Base-by-base conservation (phyloP, 495 filamentous ascomycete genomes). In the Trichoderma virens region DNA sequence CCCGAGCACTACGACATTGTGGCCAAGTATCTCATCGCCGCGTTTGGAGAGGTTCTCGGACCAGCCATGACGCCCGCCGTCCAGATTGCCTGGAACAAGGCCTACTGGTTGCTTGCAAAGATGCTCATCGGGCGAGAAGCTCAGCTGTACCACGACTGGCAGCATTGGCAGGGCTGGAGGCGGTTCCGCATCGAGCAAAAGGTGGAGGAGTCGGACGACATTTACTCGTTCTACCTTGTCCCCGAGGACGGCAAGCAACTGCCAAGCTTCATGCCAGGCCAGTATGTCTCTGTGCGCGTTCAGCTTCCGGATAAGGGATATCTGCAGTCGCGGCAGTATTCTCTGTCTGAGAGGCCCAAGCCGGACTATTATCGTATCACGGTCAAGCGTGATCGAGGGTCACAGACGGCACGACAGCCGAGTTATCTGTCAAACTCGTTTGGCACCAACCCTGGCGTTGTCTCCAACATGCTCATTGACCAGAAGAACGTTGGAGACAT, bases 381-480 rank as follows among this genome's bases (percentile, higher is more conserved):
- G 62, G 82, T 92, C 66, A 89, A 90, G 82, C 83, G 79, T 60
- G 88, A 91, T 72, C 68, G 73, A 4, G 86, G 83, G 28, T 65
- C 83, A 20, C 65, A 27, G 38, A 30, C 61, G 11, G 38, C 16
- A 8, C n/a, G 76, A 41, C 65, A 78, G 47, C 66, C 71, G 7
- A 75, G 84, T 34, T 74, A 41, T 20, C 32, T 81, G 31, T 69
- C 74, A 8, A 71, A 70, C n/a, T 63, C 67, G 59, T 73, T 65
- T 13, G 71, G 71, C 67, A 68, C 72, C 64, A 67, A 76, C 67
- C 86, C 87, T 0, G 88, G 87, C n/a, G 76, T 84, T 67, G 80
- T 92, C 9, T 90, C 86, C 63, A 91, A 91, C 70, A 71, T 89
- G 63, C 75, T 92, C 32, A 87, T 91, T 74, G 82, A 84, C 67